Percentiles rank a stretch among this genome's conserved stretches.
Evolutionary conservation across 371 early-diverging fungal species (phyloP).

Genomic region (Zopfochytrium polystomum): DNA sequence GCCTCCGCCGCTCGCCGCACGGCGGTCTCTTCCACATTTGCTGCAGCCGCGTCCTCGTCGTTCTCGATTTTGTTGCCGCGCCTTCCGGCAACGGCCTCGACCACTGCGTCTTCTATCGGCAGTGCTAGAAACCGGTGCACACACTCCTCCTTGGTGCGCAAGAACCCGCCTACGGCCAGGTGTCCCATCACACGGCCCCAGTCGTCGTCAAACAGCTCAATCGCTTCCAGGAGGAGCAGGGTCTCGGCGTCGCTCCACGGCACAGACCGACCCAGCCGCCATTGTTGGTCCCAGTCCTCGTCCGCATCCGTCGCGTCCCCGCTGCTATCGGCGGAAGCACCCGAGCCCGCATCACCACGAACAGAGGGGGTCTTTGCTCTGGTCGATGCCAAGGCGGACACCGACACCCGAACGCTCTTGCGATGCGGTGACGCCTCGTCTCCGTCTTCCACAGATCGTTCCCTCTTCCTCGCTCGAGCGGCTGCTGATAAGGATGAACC

Average conservation of each 20-base stretch:
- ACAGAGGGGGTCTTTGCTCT: too few species aligned
- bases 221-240: conserved; percentile 81
- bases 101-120: conserved; percentile 81
- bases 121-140: conserved; percentile 86
- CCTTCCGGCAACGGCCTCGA: neutral
- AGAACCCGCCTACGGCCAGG: conserved; percentile 78
- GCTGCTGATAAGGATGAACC: conserved; percentile 2
- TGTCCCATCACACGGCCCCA: conserved; percentile 90
- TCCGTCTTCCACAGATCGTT: neutral
- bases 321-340: too few species aligned
- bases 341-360: too few species aligned
- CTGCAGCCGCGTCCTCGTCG: neutral
- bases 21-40: neutral
- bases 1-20: neutral
- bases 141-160: conserved; percentile 89
- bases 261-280: too few species aligned
- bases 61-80: neutral
- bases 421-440: neutral
- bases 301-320: conserved; percentile 41
- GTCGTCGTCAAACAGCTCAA: conserved; percentile 90
- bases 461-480: conserved; percentile 5
- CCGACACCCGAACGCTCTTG: too few species aligned
- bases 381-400: too few species aligned
- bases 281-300: conserved; percentile 38
- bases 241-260: conserved; percentile 92